phyloP scores from a whole-genome alignment of 331 rosid species.

The Malus hybrid region DNA sequence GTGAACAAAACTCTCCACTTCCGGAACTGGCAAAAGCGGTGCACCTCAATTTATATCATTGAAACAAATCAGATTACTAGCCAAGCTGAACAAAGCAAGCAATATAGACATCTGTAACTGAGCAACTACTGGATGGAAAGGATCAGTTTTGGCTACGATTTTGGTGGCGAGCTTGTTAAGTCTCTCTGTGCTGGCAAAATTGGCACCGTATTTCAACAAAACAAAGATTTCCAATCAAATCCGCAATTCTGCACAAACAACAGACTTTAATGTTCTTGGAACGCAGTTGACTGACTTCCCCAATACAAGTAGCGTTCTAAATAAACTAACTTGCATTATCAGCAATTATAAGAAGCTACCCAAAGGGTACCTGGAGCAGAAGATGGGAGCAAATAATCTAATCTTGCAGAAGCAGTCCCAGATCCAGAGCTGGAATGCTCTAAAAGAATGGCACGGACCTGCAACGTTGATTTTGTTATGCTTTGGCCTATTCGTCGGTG shows the following conservation, averaged over 20 bases:
- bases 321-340: slow-evolving; percentile 27
- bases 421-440: slow-evolving; percentile 99
- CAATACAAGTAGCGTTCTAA: not conserved
- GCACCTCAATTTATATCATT: not conserved
- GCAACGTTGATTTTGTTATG: not conserved
- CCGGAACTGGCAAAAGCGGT: slow-evolving; percentile 56
- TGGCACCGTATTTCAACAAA: not conserved
- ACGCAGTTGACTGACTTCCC: not conserved
- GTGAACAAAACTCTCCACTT: slow-evolving; percentile 58
- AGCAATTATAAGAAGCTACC: not conserved
- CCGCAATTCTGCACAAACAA: not conserved
- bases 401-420: slow-evolving; percentile 75
- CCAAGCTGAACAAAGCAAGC: not conserved
- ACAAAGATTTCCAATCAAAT: not conserved
- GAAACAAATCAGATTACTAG: not conserved
- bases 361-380: slow-evolving; percentile 43
- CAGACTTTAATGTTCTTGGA: not conserved
- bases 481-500: too few species aligned
- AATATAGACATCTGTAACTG: not conserved
- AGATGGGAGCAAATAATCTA: slow-evolving; percentile 86
- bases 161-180: slow-evolving; percentile 64
- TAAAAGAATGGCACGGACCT: slow-evolving; percentile 80
- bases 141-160: not conserved
- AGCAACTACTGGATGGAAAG: not conserved
- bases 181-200: slow-evolving; percentile 29